A percentile compares a stretch with the other conserved stretches of the same genome.
Conservation (phyloP, 345 rosid genomes). For the Aethionema arabicum region DNA sequence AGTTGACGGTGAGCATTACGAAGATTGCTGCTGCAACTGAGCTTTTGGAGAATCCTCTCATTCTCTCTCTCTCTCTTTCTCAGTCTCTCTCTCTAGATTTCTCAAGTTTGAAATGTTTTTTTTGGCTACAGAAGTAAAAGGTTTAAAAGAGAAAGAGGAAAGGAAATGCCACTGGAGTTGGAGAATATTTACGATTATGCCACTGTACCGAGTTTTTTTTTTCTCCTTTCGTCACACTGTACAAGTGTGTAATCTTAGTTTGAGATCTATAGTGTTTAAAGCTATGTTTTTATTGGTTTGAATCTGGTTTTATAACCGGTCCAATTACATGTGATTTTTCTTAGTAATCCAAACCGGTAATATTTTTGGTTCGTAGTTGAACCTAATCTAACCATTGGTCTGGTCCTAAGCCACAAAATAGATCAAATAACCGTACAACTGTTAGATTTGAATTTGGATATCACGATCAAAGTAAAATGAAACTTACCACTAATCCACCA, state of each 20-base stretch:
- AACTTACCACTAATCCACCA: too few species aligned
- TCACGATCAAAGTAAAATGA: too few species aligned
- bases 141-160: slow-evolving; percentile 25
- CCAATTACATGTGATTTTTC: too few species aligned
- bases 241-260: background rate
- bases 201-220: slow-evolving; percentile 32
- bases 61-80: slow-evolving; percentile 5
- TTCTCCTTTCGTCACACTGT: too few species aligned
- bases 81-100: background rate
- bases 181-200: slow-evolving; percentile 30
- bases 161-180: slow-evolving; percentile 32
- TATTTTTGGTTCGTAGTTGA: too few species aligned
- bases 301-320: slow-evolving; percentile 2
- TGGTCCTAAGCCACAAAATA: too few species aligned
- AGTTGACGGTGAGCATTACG: slow-evolving; percentile 49
- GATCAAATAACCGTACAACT: too few species aligned
- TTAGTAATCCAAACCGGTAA: too few species aligned
- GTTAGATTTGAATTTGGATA: too few species aligned
- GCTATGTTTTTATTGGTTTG: background rate
- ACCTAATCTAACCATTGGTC: too few species aligned
- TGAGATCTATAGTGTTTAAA: slow-evolving; percentile 16
- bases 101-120: slow-evolving; percentile 6
- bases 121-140: slow-evolving; percentile 22
- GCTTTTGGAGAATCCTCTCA: slow-evolving; percentile 29
- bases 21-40: slow-evolving; percentile 20